Evolutionary conservation across 306 rosid genomes (phyloP).

Genomic region (Gleditsia sinensis): DNA sequence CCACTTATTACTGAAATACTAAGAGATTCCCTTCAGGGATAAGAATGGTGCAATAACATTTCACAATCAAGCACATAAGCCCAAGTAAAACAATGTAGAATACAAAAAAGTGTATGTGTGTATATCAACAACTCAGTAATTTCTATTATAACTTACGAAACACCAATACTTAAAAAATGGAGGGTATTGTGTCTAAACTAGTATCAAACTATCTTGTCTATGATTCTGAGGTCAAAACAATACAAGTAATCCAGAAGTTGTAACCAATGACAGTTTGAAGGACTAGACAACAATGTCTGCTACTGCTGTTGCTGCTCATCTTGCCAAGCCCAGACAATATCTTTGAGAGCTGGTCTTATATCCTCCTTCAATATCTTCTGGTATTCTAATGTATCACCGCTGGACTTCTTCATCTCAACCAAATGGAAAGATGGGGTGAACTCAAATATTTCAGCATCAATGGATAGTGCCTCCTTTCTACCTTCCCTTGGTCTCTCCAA

Average conservation of each 20-base stretch:
- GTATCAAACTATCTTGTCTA: no score
- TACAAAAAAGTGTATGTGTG: no score
- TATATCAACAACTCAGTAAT: no score
- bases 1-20: not conserved
- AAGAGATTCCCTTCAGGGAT: not conserved
- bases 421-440: slow-evolving; percentile 45
- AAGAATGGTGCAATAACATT: not conserved
- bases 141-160: no score
- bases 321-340: slow-evolving; percentile 46
- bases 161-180: no score
- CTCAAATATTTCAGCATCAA: slow-evolving; percentile 48
- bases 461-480: slow-evolving; percentile 25
- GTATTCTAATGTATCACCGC: slow-evolving; percentile 45
- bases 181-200: no score
- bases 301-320: slow-evolving; percentile 32
- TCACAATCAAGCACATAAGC: slow-evolving; percentile 2
- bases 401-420: slow-evolving; percentile 46
- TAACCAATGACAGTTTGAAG: slow-evolving; percentile 28
- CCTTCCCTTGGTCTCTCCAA: slow-evolving; percentile 37
- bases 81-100: slow-evolving; percentile 19
- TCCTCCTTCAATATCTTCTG: slow-evolving; percentile 45
- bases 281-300: not conserved
- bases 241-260: not conserved
- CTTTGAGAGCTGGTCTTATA: slow-evolving; percentile 47
- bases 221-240: no score